phyloP scores from a whole-genome alignment of 2,329 filamentous ascomycete genomes.

The Penicillium sp. region DNA sequence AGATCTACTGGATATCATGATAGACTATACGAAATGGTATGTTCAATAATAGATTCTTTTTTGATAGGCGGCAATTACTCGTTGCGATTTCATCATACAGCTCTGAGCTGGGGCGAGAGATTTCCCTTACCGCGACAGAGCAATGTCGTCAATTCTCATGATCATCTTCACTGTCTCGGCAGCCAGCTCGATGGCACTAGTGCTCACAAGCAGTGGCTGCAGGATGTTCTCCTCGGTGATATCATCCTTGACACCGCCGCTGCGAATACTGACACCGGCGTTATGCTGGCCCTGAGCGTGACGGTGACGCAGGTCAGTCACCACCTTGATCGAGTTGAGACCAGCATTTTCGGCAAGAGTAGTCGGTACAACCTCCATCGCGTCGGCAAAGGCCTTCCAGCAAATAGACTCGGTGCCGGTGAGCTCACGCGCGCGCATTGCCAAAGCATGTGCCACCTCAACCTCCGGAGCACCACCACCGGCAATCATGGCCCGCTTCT shows the following conservation, averaged over 20 bases:
- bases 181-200: slow-evolving; percentile 92
- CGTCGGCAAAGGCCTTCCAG: slow-evolving; percentile 98
- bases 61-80: slow-evolving; percentile 23
- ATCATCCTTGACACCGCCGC: slow-evolving; percentile 91
- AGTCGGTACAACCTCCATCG: slow-evolving; percentile 93
- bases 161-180: slow-evolving; percentile 99
- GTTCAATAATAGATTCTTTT: slow-evolving; percentile 20
- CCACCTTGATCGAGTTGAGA: slow-evolving; percentile 96
- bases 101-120: slow-evolving; percentile 14
- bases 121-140: slow-evolving; percentile 44
- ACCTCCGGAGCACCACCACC: slow-evolving; percentile 96
- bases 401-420: slow-evolving; percentile 93
- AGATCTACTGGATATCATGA: too few relatives aligned
- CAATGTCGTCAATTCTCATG: slow-evolving; percentile 63
- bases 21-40: background rate
- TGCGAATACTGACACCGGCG: slow-evolving; percentile 96
- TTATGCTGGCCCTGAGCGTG: slow-evolving; percentile 94
- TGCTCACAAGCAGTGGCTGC: slow-evolving; percentile 92
- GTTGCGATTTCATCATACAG: slow-evolving; percentile 27
- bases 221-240: slow-evolving; percentile 95
- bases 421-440: slow-evolving; percentile 73
- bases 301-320: slow-evolving; percentile 87
- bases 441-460: slow-evolving; percentile 82
- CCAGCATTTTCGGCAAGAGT: slow-evolving; percentile 96
- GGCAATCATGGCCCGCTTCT: slow-evolving; percentile 98